These are phyloP conservation scores for Sugiyamaella neomexicana DNA, from an alignment of 1,139 yeast species.

Conservation along the genomic window DNA sequence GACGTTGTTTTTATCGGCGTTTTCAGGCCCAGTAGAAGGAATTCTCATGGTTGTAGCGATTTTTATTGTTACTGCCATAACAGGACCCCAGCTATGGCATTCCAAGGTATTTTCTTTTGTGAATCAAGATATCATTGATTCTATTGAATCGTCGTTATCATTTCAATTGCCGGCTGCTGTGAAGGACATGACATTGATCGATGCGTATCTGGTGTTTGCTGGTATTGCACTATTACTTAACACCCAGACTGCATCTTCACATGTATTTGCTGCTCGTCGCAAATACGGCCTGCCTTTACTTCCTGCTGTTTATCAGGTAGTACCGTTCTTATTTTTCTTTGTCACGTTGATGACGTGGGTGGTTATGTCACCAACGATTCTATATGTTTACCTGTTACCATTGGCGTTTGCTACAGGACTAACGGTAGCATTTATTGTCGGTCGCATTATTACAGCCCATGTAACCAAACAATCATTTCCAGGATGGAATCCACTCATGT, in stretches of 20 bases:
- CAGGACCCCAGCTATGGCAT: slow-evolving; percentile 62
- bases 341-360: slow-evolving; percentile 52
- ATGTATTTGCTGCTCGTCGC: slow-evolving; percentile 59
- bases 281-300: slow-evolving; percentile 36
- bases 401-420: slow-evolving; percentile 69
- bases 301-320: slow-evolving; percentile 60
- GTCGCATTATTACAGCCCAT: slow-evolving; percentile 86
- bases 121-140: slow-evolving; percentile 13
- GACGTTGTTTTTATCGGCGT: slow-evolving; percentile 70
- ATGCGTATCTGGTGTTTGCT: slow-evolving; percentile 52
- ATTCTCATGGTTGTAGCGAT: slow-evolving; percentile 62
- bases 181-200: slow-evolving; percentile 38
- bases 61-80: slow-evolving; percentile 61
- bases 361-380: slow-evolving; percentile 48
- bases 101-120: slow-evolving; percentile 31
- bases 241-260: slow-evolving; percentile 67
- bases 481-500: slow-evolving; percentile 63
- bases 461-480: slow-evolving; percentile 82
- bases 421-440: slow-evolving; percentile 79
- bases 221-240: slow-evolving; percentile 64
- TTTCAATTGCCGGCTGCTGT: slow-evolving; percentile 18
- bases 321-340: slow-evolving; percentile 73
- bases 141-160: not conserved
- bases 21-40: slow-evolving; percentile 96
- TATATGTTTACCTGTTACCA: slow-evolving; percentile 54